These are phyloP conservation scores for Physcia stellaris DNA, from an alignment of 495 filamentous ascomycete species.

Conservation along the genomic window DNA sequence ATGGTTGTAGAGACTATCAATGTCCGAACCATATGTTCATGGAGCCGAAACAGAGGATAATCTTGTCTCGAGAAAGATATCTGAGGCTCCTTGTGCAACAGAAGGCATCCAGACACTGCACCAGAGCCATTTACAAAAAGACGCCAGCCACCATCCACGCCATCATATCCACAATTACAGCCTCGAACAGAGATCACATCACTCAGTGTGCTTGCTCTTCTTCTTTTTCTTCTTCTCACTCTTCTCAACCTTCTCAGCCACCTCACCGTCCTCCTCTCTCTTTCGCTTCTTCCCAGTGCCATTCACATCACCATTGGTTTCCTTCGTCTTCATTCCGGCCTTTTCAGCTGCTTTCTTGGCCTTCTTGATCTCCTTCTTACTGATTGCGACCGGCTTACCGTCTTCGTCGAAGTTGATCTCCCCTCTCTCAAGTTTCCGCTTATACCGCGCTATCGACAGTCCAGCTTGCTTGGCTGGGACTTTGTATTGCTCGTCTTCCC, in stretches of 20 bases:
- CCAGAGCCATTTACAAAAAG: too few relatives aligned
- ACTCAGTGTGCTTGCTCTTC: conserved; percentile 31
- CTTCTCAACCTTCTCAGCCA: conserved; percentile 31
- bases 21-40: too few relatives aligned
- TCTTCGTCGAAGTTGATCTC: conserved; percentile 45
- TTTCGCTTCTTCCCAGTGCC: conserved; percentile 40
- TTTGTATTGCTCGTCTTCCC: conserved; percentile 38
- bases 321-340: conserved; percentile 16
- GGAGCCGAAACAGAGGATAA: too few relatives aligned
- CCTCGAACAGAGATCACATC: neutral
- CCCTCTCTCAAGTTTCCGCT: conserved; percentile 56
- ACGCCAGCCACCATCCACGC: too few relatives aligned
- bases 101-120: too few relatives aligned
- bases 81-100: too few relatives aligned
- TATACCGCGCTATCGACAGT: conserved; percentile 53
- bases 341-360: conserved; percentile 52
- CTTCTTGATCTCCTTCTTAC: conserved; percentile 69
- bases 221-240: conserved; percentile 50
- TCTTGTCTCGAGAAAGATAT: too few relatives aligned
- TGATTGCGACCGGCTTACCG: conserved; percentile 46
- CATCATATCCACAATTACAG: too few relatives aligned
- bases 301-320: conserved; percentile 26
- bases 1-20: too few relatives aligned
- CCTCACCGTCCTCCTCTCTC: conserved; percentile 31
- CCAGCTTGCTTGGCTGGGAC: conserved; percentile 47